phyloP scores from a whole-genome alignment of 2,329 filamentous ascomycete genomes.

The Stagonosporopsis cucurbitacearum region DNA sequence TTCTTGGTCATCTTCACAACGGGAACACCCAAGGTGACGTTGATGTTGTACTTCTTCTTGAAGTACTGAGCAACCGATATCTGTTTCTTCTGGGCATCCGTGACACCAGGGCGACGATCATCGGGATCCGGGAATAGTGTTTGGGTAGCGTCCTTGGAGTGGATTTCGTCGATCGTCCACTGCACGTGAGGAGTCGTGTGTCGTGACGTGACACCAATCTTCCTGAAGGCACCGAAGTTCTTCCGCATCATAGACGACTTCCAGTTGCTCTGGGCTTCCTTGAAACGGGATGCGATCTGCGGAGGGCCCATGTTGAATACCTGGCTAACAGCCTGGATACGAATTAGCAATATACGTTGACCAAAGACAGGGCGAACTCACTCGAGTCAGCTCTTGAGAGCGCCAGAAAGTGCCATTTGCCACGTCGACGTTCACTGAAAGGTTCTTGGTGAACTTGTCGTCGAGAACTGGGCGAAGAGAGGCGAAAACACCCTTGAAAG shows the following conservation, averaged over 20 bases:
- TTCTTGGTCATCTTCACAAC: constrained; percentile 65
- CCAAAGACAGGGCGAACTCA: constrained; percentile 7
- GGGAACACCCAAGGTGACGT: constrained; percentile 58
- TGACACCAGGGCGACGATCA: constrained; percentile 60
- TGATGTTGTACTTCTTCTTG: constrained; percentile 58
- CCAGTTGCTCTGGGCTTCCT: constrained; percentile 36
- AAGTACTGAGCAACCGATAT: constrained; percentile 66
- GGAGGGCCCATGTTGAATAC: constrained; percentile 36
- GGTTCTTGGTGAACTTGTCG: constrained; percentile 59
- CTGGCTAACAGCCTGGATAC: constrained; percentile 31
- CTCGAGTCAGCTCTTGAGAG: constrained; percentile 41
- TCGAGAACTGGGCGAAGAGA: constrained; percentile 77
- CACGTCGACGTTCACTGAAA: constrained; percentile 88
- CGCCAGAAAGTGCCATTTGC: constrained; percentile 91
- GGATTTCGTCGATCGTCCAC: constrained; percentile 61
- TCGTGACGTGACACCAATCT: constrained; percentile 49
- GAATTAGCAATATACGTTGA: not conserved
- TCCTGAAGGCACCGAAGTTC: constrained; percentile 52
- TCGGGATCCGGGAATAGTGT: constrained; percentile 63
- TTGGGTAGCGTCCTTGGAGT: constrained; percentile 51
- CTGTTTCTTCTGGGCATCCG: constrained; percentile 64
- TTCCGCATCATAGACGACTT: constrained; percentile 34
- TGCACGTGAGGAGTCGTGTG: constrained; percentile 50
- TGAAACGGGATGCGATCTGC: constrained; percentile 23
- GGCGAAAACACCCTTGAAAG: constrained; percentile 88